Base-by-base conservation (phyloP, 2,329 filamentous ascomycete species). In the Curvularia sp. region DNA sequence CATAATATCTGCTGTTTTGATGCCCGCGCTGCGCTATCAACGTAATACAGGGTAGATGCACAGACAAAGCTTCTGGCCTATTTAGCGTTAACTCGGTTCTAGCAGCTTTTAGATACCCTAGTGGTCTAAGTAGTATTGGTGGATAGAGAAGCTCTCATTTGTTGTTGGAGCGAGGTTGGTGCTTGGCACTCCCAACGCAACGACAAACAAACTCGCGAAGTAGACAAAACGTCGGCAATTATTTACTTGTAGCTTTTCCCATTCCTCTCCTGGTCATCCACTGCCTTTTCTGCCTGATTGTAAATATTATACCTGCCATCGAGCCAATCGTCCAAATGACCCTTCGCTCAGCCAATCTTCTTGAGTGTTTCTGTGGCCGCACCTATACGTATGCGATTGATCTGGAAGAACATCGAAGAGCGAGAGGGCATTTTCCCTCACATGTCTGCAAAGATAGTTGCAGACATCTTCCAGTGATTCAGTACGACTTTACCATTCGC, bases 391-490 rank as follows among this genome's bases (percentile, higher is more conserved):
- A 55, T 38, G 43, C 38, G 32, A 32, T 52, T 23, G 52, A 61
- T 28, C 51, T 61, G n/a, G 55, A 61, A 38, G 59, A 61, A 59
- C 55, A 61, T 49, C 49, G 55, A 48, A 55, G 46, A 38, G 59
- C 59, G 19, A 50, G 51, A 49, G 55, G 59, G 12, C 55, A 61
- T 46, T 59, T 59, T 39, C 32, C 51, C 34, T 59, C 55, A 45
- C 59, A 61, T 39, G 21, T 52, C 27, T 61, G 55, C 41, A 50
- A 21, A 7, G 3, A 23, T 32, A 13, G 4, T 28, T 61, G 55
- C 52, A 48, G 43, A 30, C 55, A 61, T 50, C 58, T 45, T 45
- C 54, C 7, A 42, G 34, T 50, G 30, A 23, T 13, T 42, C 43
- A 58, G 45, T 45, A 54, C 41, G 12, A 52, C 47, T 49, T 50